phyloP scores from a whole-genome alignment of 2,329 filamentous ascomycete genomes.

The Aspergillus ibericus region DNA sequence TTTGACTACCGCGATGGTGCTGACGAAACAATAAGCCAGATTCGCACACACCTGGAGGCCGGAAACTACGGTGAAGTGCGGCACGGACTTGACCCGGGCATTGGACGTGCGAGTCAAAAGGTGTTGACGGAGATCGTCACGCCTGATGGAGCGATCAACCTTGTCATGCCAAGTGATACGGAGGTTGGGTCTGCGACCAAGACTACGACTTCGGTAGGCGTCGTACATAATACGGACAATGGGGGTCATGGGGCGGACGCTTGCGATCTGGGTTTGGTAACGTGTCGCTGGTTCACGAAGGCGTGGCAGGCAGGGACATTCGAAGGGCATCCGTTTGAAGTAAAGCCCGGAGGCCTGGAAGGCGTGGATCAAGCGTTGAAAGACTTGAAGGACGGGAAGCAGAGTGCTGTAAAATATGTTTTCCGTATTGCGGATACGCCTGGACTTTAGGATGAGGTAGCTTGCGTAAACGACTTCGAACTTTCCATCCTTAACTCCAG shows the following conservation, averaged over 20 bases:
- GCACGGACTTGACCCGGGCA: too few relatives aligned
- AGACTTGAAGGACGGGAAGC: conserved; percentile 59
- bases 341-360: conserved; percentile 52
- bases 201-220: neutral
- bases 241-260: too few relatives aligned
- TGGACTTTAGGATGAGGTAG: too few relatives aligned
- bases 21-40: conserved; percentile 51
- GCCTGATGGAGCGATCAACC: neutral
- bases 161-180: neutral
- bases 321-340: conserved; percentile 40
- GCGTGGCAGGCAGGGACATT: neutral
- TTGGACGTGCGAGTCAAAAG: conserved; percentile 10
- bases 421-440: neutral
- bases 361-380: conserved; percentile 55
- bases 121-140: neutral
- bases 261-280: too few relatives aligned
- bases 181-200: neutral
- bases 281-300: neutral
- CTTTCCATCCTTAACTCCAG: too few relatives aligned
- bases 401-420: conserved; percentile 65
- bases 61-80: too few relatives aligned
- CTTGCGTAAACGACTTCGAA: too few relatives aligned
- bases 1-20: conserved; percentile 60
- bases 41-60: too few relatives aligned
- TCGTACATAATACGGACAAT: neutral